Evolutionary conservation across 805 yeast species (phyloP).

Genomic region (Saccharomyces cerevisiae): DNA sequence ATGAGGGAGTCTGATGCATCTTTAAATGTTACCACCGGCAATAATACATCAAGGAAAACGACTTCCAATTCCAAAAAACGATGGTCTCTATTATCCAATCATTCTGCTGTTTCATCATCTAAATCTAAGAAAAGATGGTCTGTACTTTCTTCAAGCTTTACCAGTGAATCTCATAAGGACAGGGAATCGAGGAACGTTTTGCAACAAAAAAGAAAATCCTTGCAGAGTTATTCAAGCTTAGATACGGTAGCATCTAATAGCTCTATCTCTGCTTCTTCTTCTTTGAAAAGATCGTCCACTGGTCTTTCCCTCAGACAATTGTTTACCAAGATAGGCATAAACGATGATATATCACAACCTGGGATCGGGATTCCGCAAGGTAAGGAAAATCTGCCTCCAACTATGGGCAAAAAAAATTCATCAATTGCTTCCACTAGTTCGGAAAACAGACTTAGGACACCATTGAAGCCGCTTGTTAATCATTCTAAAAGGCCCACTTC

Average conservation of each 20-base stretch:
- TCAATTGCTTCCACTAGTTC: not conserved
- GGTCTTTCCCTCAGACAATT: conserved; percentile 28
- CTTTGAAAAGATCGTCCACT: conserved; percentile 25
- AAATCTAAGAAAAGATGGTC: conserved; percentile 29
- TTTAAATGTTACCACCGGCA: not conserved
- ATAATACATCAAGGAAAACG: not conserved
- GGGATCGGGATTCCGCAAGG: not conserved
- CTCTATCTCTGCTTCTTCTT: conserved; percentile 5
- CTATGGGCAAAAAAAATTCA: not conserved
- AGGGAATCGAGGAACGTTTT: not conserved
- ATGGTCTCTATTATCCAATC: conserved; percentile 28
- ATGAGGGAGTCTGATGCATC: not conserved
- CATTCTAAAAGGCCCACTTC: not conserved
- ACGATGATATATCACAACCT: conserved; percentile 10
- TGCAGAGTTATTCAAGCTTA: not conserved
- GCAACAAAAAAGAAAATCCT: not conserved
- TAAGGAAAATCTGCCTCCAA: not conserved
- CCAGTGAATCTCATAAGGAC: conserved; percentile 7
- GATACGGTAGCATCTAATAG: not conserved
- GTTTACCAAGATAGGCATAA: conserved; percentile 21
- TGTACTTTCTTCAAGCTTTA: conserved; percentile 17
- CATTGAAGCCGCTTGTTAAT: not conserved
- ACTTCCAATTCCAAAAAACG: conserved; percentile 14
- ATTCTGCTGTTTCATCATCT: conserved; percentile 18
- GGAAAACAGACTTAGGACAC: not conserved